A percentile compares a stretch with the other conserved stretches of the same genome.
phyloP scores from a whole-genome alignment of 495 filamentous ascomycete genomes.

The Eremomyces bilateralis region DNA sequence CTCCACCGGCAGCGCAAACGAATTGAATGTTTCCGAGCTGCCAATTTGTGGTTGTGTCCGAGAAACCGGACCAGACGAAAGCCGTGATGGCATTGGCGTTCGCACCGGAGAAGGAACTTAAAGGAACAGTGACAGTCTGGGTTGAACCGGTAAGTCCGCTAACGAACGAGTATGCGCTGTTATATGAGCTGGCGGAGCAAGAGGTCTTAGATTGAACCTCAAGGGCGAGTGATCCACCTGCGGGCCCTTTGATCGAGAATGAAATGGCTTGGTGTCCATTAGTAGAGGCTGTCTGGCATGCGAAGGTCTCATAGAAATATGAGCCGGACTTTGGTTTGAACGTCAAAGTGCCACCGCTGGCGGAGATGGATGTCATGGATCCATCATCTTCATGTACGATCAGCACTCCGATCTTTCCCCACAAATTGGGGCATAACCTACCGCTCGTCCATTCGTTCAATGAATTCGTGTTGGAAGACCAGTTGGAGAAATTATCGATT shows the following conservation, averaged over 20 bases:
- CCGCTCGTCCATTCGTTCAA: no score
- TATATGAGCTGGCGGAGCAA: slow-evolving; percentile 24
- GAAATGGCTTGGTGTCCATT: slow-evolving; percentile 29
- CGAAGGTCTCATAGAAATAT: no score
- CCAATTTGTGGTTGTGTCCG: slow-evolving; percentile 23
- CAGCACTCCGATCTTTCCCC: no score
- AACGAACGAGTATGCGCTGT: slow-evolving; percentile 25
- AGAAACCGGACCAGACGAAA: slow-evolving; percentile 29
- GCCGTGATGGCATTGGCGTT: slow-evolving; percentile 29
- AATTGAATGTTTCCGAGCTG: slow-evolving; percentile 30
- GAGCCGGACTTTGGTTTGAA: no score
- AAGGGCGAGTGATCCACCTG: slow-evolving; percentile 25
- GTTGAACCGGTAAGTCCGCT: slow-evolving; percentile 27
- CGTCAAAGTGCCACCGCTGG: no score
- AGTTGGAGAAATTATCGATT: no score
- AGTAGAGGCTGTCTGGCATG: no score
- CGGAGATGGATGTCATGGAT: no score
- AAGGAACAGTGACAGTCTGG: slow-evolving; percentile 30
- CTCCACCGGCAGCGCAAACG: slow-evolving; percentile 20
- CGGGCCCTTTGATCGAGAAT: slow-evolving; percentile 32
- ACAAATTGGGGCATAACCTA: no score
- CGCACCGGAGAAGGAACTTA: slow-evolving; percentile 28
- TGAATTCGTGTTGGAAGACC: no score
- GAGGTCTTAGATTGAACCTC: slow-evolving; percentile 30
- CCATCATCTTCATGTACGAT: no score